Evolutionary conservation across 768 basidiomycete genomes (phyloP).

Genomic region (Boletus rubescentipes): DNA sequence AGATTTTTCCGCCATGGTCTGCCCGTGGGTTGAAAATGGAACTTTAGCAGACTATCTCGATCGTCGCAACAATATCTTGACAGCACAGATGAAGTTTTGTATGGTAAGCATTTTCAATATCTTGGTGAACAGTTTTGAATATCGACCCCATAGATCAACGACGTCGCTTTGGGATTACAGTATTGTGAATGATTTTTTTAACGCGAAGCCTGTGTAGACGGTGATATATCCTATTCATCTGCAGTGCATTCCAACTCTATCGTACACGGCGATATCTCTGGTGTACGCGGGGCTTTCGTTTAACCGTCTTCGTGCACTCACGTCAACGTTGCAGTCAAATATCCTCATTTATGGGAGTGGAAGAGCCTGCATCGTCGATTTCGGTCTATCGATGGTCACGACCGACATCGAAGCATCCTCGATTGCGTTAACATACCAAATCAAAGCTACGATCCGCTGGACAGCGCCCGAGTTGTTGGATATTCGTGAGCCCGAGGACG

Average conservation of each 20-base stretch:
- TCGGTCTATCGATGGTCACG: conserved; percentile 44
- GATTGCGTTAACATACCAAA: conserved; percentile 31
- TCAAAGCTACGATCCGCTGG: conserved; percentile 47
- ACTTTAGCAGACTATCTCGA: conserved; percentile 26
- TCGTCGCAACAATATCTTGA: conserved; percentile 10
- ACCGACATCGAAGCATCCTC: conserved; percentile 34
- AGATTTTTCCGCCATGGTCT: conserved; percentile 32
- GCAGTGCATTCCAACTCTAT: conserved; percentile 22
- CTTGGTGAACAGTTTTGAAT: neutral
- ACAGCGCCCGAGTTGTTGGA: conserved; percentile 44
- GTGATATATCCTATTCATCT: neutral
- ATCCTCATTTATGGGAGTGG: conserved; percentile 43
- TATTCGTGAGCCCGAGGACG: neutral
- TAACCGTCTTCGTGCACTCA: neutral
- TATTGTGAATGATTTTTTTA: conserved; percentile 17
- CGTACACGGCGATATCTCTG: conserved; percentile 29
- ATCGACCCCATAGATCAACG: conserved; percentile 17
- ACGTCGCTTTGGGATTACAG: conserved; percentile 28
- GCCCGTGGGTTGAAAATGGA: conserved; percentile 34
- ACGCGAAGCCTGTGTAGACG: neutral
- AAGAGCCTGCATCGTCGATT: conserved; percentile 45
- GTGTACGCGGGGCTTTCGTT: conserved; percentile 19
- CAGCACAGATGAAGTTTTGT: conserved; percentile 7
- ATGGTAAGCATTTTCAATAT: conserved; percentile 10
- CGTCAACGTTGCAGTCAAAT: conserved; percentile 34